phyloP scores from a whole-genome alignment of 306 rosid genomes.

The Medicago arabica region DNA sequence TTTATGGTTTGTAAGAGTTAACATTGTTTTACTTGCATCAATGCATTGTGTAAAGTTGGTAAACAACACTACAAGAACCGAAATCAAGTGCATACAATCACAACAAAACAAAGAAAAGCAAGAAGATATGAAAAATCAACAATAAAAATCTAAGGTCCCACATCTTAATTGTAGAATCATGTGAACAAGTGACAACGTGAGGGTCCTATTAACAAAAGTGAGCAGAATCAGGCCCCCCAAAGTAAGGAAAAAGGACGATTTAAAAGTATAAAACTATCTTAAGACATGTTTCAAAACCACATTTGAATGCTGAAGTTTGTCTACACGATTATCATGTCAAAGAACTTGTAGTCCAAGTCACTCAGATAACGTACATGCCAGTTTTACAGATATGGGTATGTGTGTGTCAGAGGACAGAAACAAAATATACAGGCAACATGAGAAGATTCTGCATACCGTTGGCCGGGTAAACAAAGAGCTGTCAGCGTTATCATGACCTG shows the following conservation, averaged over 20 bases:
- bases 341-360: slow-evolving; percentile 27
- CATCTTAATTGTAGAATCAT: slow-evolving; percentile 90
- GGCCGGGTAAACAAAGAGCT: slow-evolving; percentile 97
- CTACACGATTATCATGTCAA: slow-evolving; percentile 32
- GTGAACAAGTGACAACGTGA: slow-evolving; percentile 97
- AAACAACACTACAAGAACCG: neutral
- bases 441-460: slow-evolving; percentile 60
- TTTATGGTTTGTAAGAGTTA: slow-evolving; percentile 91
- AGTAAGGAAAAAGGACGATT: neutral
- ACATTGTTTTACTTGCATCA: slow-evolving; percentile 83
- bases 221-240: slow-evolving; percentile 7
- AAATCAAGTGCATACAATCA: neutral
- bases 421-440: slow-evolving; percentile 19
- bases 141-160: slow-evolving; percentile 89
- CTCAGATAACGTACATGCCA: slow-evolving; percentile 16
- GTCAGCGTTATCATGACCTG: slow-evolving; percentile 95
- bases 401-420: neutral
- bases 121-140: neutral
- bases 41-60: slow-evolving; percentile 29
- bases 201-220: slow-evolving; percentile 71
- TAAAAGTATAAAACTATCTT: slow-evolving; percentile 17
- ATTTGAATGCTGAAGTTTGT: slow-evolving; percentile 19
- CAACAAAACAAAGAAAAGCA: slow-evolving; percentile 6
- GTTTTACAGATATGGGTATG: neutral
- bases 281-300: slow-evolving; percentile 23